Conservation (phyloP, 768 basidiomycete species). For the Multifurca ochricompacta region DNA sequence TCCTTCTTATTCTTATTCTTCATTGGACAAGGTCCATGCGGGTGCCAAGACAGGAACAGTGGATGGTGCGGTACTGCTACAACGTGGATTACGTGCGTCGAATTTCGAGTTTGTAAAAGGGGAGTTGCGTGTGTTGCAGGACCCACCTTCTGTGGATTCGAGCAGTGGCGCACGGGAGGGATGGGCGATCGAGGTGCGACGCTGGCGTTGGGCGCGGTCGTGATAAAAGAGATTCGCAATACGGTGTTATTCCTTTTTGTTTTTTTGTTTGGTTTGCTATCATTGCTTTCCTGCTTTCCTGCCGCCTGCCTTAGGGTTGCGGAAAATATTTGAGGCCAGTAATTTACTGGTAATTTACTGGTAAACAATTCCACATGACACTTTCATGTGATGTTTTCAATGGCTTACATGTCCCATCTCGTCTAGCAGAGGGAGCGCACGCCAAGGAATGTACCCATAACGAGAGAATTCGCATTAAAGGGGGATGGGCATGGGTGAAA, state of each 20-base stretch:
- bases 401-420: too few species aligned
- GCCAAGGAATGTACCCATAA: too few species aligned
- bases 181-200: slow-evolving; percentile 28
- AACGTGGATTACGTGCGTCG: slow-evolving; percentile 10
- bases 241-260: too few species aligned
- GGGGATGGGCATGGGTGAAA: slow-evolving; percentile 8
- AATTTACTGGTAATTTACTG: too few species aligned
- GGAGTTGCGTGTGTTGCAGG: slow-evolving; percentile 26
- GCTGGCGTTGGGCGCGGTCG: slow-evolving; percentile 25
- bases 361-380: too few species aligned
- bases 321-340: too few species aligned
- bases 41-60: background rate
- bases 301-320: too few species aligned
- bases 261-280: background rate
- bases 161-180: slow-evolving; percentile 24
- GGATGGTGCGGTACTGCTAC: slow-evolving; percentile 1
- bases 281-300: too few species aligned
- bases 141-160: slow-evolving; percentile 11
- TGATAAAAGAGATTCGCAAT: background rate
- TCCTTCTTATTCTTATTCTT: too few species aligned
- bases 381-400: too few species aligned
- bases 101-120: slow-evolving; percentile 26
- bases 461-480: too few species aligned
- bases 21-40: background rate
- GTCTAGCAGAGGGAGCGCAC: too few species aligned